Evolutionary conservation across 106 monocot genomes (phyloP), one percentile per base, ranked within the genome.

Genomic region (Apostasia shenzhenica): DNA sequence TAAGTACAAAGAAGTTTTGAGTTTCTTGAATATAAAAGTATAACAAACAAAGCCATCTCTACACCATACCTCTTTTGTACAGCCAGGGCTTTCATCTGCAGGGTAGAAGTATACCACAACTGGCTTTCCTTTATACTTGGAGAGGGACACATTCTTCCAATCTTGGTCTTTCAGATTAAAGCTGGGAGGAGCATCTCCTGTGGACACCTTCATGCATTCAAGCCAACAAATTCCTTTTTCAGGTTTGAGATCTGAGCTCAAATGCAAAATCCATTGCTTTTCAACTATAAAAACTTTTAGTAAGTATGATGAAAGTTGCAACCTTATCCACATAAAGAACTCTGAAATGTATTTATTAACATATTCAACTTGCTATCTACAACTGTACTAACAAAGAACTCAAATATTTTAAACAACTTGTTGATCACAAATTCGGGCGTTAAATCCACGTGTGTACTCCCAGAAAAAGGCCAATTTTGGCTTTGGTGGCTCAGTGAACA

Each of bases 41-140:
- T 11, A 13, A 3, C 8, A 75, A 58, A 8, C 50, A 50, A 50
- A 50, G 50, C 4, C 50, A 50, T 5, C 6, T 50, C 41, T 51
- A 67, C 59, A 61, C 8, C 50, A 42, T 14, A 86, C 95, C 91
- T 95, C 73, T 80, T 95, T 95, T 50, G 95, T 95, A 81, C 95
- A 95, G 1, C 91, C 95, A 47, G 95, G 95, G 3, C 82, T 82
- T 59, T 95, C 95, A 75, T 95, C 95, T 3, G 91, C 95, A 6
- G 95, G 95, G 76, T 95, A 95, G 77, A 95, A 95, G 77, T 95
- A 95, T 56, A 95, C 71, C n/a, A 95, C 91, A 14, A 81, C 52
- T 7, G 95, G 91, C 78, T 89, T 95, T 70, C 95, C 95, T 70
- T 91, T 95, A 53, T 74, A 95, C 61, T 79, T 82, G 67, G 86